Conservation (phyloP, 805 yeast genomes). For the Nakazawaea populi region DNA sequence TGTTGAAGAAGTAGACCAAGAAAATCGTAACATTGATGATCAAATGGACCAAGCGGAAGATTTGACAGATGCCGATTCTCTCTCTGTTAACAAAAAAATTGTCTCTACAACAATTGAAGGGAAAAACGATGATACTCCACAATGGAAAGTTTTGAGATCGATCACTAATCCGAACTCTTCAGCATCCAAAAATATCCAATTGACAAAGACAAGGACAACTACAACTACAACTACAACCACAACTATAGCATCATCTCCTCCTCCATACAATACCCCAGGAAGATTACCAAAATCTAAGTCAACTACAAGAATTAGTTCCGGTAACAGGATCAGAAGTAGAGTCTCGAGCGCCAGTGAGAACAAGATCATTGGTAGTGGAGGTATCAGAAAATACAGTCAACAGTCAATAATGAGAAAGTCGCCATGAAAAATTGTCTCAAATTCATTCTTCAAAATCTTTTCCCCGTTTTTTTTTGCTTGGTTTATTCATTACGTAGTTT, state of each 20-base stretch:
- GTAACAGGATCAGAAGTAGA: conserved; percentile 17
- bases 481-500: no score
- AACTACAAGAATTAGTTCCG: conserved; percentile 16
- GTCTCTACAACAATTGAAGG: conserved; percentile 8
- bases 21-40: conserved; percentile 38
- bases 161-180: conserved; percentile 11
- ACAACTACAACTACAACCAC: conserved; percentile 41
- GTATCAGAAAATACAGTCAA: conserved; percentile 29
- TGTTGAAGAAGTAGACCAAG: conserved; percentile 14
- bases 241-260: conserved; percentile 20
- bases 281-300: conserved; percentile 24
- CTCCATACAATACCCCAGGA: conserved; percentile 16
- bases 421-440: background rate
- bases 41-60: conserved; percentile 23
- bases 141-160: conserved; percentile 36
- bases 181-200: conserved; percentile 29
- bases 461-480: background rate
- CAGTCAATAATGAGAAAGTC: conserved; percentile 3
- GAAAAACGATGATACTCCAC: conserved; percentile 13
- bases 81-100: conserved; percentile 14
- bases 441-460: background rate
- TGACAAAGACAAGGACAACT: conserved; percentile 42
- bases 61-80: conserved; percentile 12
- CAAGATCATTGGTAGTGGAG: conserved; percentile 26
- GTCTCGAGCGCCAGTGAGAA: conserved; percentile 19